Base-by-base conservation (phyloP, 176 grass and related monocot genomes). In the Puccinellia tenuiflora region DNA sequence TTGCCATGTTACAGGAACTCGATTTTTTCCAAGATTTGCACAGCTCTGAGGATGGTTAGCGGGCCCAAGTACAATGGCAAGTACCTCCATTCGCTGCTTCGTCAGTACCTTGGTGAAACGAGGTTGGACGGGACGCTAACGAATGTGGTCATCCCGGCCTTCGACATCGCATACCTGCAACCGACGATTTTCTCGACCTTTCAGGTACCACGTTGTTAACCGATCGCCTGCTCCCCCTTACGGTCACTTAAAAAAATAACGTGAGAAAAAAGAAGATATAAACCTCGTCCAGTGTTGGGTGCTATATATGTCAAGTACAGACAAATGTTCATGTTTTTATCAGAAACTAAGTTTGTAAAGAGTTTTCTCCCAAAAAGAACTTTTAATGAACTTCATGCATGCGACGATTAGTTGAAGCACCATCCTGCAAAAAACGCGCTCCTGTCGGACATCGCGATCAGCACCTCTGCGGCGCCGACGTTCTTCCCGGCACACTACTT, bases 401-500 rank as follows among this genome's bases (percentile, higher is more conserved):
- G 13, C 37, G 21, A 39, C 28, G 47, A 42, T 84, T 38, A 94
- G 91, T 10, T 92, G 78, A 91, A 90, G 51, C 60, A 75, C 66
- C 25, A 43, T 28, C 84, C 79, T 1, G 28, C 8, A 28, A 90
- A 86, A 39, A 88, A 97, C 47, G 84, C 89, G 0, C 82, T 94
- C 37, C 64, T 94, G 18, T 86, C 90, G 2, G 94, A 96, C 81
- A 87, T 96, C 29, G 14, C 78, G 17, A 89, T 93, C 72, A 7
- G 81, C 84, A 97, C 94, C 61, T 93, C 94, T 29, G 94, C 94
- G 6, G 94, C 94, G 0, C 94, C 91, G 21, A 97, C 91, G 9
- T 93, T 80, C 77, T 75, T 97, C 61, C 91, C 94, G 9, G 89
- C 91, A 7, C 91, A 97, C 73, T 83, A 86, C 70, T 96, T 96